Evolutionary conservation across 2,329 filamentous ascomycete genomes (phyloP), one percentile per base, ranked within the genome.

Genomic region (Phialocephala subalpina): DNA sequence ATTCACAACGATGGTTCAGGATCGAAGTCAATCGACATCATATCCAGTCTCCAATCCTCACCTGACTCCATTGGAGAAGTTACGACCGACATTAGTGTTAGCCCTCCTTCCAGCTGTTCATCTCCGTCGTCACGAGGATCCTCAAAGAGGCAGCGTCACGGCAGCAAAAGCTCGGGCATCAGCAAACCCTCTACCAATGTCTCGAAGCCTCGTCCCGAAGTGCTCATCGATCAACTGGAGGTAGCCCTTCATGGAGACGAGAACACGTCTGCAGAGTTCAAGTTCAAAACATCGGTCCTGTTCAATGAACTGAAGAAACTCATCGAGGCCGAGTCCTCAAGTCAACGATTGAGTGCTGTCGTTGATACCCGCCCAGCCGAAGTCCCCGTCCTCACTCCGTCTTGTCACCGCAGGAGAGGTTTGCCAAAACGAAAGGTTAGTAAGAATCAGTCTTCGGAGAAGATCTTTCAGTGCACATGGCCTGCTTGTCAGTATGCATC

Each of bases 241-340:
- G 47, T 27, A 29, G 25, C 25, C 2, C 16, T 52, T 8, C 47
- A 52, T 12, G 47, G 25, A 11, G 22, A 52, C 29, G 47, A 29
- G 22, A 52, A 52, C 3, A 2, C 22, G 47, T 52, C 47, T 27
- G 22, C 47, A 2, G 47, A 52, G 16, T 52, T 52, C 25, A 52
- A 52, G 18, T 52, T 20, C 6, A 52, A 52, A 11, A 14, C 47
- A 14, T 52, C 47, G 22, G 16, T 52, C 47, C 22, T 66, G 9
- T 45, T 66, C 27, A 35, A 47, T 4, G 40, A 62, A 33, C 1
- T 62, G 47, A 55, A 55, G 25, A 58, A 56, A 8, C 38, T 66
- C 2, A 36, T 66, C 2, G 20, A 58, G 18, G 53, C 56, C 8
- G 59, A 66, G 16, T 20, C 18, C 2, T 36, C 29, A 8, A 57